phyloP scores from a whole-genome alignment of 2,329 filamentous ascomycete genomes.

The Claviceps purpurea region DNA sequence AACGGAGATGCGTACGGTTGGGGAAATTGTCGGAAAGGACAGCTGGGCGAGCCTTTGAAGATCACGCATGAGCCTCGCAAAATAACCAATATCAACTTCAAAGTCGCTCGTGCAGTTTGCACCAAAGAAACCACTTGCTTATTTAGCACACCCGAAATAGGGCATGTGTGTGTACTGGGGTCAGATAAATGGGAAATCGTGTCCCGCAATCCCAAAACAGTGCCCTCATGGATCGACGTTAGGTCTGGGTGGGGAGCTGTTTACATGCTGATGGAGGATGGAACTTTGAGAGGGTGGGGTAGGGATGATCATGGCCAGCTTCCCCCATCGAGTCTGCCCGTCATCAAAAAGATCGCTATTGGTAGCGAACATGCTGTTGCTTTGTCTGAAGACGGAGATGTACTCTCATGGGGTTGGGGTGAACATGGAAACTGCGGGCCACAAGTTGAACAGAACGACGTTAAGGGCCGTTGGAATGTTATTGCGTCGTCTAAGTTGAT shows the following conservation, averaged over 20 bases:
- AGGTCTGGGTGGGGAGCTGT: slow-evolving; percentile 73
- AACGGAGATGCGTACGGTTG: slow-evolving; percentile 75
- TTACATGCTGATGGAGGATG: slow-evolving; percentile 52
- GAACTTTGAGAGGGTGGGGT: slow-evolving; percentile 60
- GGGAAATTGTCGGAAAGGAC: slow-evolving; percentile 77
- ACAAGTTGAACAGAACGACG: slow-evolving; percentile 47
- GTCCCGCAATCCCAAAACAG: slow-evolving; percentile 38
- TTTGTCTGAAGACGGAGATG: slow-evolving; percentile 47
- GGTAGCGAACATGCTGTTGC: slow-evolving; percentile 87
- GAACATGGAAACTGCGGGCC: slow-evolving; percentile 94
- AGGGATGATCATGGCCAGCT: slow-evolving; percentile 77
- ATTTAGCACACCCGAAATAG: slow-evolving; percentile 39
- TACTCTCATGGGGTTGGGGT: slow-evolving; percentile 89
- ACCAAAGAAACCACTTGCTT: slow-evolving; percentile 79
- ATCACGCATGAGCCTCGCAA: slow-evolving; percentile 46
- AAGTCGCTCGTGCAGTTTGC: slow-evolving; percentile 55
- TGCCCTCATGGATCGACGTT: slow-evolving; percentile 52
- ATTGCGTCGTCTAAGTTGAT: slow-evolving; percentile 47
- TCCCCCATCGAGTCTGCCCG: slow-evolving; percentile 46
- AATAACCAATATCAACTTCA: slow-evolving; percentile 46
- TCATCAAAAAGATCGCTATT: slow-evolving; percentile 51
- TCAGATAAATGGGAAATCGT: slow-evolving; percentile 59
- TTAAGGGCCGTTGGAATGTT: slow-evolving; percentile 55
- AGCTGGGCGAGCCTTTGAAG: slow-evolving; percentile 50
- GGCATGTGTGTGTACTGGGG: slow-evolving; percentile 55